Conservation (phyloP, 2,329 filamentous ascomycete genomes). For the Penicillium sp. region DNA sequence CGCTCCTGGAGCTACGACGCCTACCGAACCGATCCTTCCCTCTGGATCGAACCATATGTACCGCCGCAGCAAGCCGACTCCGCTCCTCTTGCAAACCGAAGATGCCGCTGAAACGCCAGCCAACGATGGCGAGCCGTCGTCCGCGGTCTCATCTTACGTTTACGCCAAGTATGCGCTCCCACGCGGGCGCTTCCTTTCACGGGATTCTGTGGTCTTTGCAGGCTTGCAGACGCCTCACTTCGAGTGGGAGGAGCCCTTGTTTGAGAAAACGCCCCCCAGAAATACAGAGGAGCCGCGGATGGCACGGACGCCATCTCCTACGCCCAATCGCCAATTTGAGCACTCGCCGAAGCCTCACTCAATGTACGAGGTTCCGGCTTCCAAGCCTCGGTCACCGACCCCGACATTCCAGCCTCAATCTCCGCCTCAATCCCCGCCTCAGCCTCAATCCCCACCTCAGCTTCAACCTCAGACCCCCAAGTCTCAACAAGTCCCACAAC, state of each 20-base stretch:
- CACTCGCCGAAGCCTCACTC: conserved; percentile 24
- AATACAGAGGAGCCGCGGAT: conserved; percentile 19
- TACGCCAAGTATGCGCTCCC: conserved; percentile 80
- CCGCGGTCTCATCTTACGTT: conserved; percentile 63
- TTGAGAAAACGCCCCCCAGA: conserved; percentile 33
- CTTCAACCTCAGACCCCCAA: conserved; percentile 3
- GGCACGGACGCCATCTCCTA: conserved; percentile 29
- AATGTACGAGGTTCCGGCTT: conserved; percentile 20
- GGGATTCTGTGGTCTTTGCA: conserved; percentile 54
- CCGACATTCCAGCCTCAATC: background rate
- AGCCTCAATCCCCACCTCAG: background rate
- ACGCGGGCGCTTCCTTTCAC: conserved; percentile 67
- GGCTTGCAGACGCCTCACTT: conserved; percentile 51
- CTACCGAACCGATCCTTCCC: conserved; percentile 30
- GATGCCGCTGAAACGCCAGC: conserved; percentile 10
- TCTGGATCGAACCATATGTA: conserved; percentile 19
- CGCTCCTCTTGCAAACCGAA: conserved; percentile 28
- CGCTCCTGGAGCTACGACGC: conserved; percentile 23
- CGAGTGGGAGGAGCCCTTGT: conserved; percentile 55
- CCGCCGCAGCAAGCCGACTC: conserved; percentile 25
- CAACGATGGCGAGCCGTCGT: conserved; percentile 25
- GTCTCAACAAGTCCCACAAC: conserved; percentile 2
- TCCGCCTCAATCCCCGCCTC: background rate
- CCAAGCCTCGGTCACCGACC: background rate
- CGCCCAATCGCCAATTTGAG: conserved; percentile 15